Percentiles rank a stretch among this genome's conserved stretches.
phyloP scores from a whole-genome alignment of 495 filamentous ascomycete species.

The Rusavskia elegans region DNA sequence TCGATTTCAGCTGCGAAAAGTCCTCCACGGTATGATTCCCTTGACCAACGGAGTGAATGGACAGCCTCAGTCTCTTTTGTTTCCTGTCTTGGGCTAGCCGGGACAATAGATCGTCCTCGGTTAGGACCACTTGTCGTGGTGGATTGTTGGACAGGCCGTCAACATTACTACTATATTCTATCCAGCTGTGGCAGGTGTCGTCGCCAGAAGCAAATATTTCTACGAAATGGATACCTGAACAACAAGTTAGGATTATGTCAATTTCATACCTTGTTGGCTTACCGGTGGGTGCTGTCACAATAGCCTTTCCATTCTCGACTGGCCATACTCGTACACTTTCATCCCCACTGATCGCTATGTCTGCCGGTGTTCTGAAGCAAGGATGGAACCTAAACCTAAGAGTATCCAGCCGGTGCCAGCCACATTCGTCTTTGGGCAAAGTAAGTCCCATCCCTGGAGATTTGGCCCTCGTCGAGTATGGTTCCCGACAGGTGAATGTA shows the following conservation, averaged over 20 bases:
- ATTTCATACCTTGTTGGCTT: no score
- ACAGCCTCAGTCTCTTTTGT: slow-evolving; percentile 52
- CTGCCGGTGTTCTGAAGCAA: slow-evolving; percentile 71
- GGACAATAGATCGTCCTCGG: slow-evolving; percentile 56
- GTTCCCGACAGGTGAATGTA: slow-evolving; percentile 62
- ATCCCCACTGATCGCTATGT: slow-evolving; percentile 47
- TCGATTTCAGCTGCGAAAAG: slow-evolving; percentile 49
- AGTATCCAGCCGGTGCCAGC: slow-evolving; percentile 78
- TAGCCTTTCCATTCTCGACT: slow-evolving; percentile 61
- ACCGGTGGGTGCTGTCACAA: slow-evolving; percentile 68
- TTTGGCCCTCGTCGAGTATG: slow-evolving; percentile 71
- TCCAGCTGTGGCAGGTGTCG: slow-evolving; percentile 55
- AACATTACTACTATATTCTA: slow-evolving; percentile 54
- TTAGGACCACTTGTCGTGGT: slow-evolving; percentile 55
- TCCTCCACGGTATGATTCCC: slow-evolving; percentile 62
- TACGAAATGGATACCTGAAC: slow-evolving; percentile 43
- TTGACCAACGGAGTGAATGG: slow-evolving; percentile 57
- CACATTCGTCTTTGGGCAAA: slow-evolving; percentile 60
- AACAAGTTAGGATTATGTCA: no score
- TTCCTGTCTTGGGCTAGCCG: slow-evolving; percentile 54
- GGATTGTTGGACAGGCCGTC: slow-evolving; percentile 42
- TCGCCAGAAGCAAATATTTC: slow-evolving; percentile 69
- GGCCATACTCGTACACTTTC: slow-evolving; percentile 79
- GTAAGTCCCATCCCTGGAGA: slow-evolving; percentile 59
- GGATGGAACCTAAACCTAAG: slow-evolving; percentile 83